Base-by-base conservation (phyloP, 768 basidiomycete genomes). In the Termitomyces sp. region DNA sequence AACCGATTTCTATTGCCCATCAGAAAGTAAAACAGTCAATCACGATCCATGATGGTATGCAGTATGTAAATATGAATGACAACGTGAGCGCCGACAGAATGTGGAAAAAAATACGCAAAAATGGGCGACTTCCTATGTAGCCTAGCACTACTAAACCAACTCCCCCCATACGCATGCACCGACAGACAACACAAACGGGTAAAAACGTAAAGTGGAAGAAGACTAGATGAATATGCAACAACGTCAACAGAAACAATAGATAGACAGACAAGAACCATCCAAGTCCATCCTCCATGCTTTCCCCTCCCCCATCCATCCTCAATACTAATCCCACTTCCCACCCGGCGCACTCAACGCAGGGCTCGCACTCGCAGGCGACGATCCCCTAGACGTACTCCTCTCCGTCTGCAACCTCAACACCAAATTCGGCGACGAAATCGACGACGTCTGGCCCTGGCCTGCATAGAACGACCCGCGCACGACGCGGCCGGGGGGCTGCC, bases 341-440 rank as follows among this genome's bases (percentile, higher is more conserved):
- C 15, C 3, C 23, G 41, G 41, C 25, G 42, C 42, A n/a, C 42
- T 43, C 1, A 43, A 10, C 9, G 42, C 42, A 10, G 42, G 42
- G 11, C 42, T 43, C 42, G 23, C 42, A 27, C 49, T 50, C 9
- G 23, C 49, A 25, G 36, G 38, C 7, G 49, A 50, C 38, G 49
- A 50, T n/a, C 38, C 38, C n/a, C 49, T 40, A 2, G 49, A 50
- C 9, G 3, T 22, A 11, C 48, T 38, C 36, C 23, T 38, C 48
- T 33, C 48, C 22, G 52, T 40, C 35, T 63, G 54, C 18, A 58
- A 40, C 29, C 56, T 56, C 12, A 52, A n/a, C 15, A 45, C 59
- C 10, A 63, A 43, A 41, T 63, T 57, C n/a, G 61, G 61, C 12
- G 59, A 60, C 7, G 61, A 63, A 20, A 62, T 31, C 22, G 58